Conservation (phyloP, 148 eudicot genomes). For the Nepenthes mirabilis region DNA sequence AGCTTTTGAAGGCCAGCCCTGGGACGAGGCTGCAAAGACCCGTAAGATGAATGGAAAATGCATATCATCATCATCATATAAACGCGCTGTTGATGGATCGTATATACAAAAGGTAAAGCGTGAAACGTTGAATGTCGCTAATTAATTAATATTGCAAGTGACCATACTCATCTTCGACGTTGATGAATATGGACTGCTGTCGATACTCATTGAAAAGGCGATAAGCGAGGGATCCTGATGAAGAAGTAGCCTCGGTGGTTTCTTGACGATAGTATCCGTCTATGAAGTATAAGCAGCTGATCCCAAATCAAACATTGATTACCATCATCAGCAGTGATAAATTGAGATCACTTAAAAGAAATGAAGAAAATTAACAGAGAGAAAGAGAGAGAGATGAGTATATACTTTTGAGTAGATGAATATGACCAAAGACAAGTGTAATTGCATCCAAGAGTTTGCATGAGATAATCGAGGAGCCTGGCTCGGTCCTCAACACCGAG, state of each 20-base stretch:
- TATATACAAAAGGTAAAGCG: neutral
- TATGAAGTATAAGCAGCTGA: conserved; percentile 35
- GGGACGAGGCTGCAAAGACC: conserved; percentile 38
- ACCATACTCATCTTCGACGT: conserved; percentile 9
- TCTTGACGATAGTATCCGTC: conserved; percentile 47
- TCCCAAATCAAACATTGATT: no score
- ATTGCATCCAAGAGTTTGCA: conserved; percentile 35
- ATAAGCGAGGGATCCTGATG: conserved; percentile 17
- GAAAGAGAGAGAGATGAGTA: neutral
- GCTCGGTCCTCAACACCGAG: conserved; percentile 38
- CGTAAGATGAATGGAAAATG: neutral
- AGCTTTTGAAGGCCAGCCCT: conserved; percentile 59
- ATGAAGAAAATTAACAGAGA: neutral
- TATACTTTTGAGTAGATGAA: conserved; percentile 18
- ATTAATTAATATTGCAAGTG: neutral
- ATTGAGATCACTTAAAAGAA: neutral
- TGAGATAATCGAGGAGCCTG: conserved; percentile 23
- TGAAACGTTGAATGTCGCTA: neutral
- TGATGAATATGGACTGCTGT: conserved; percentile 6
- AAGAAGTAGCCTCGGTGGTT: conserved; percentile 18
- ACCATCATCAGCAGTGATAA: neutral
- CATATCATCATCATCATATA: neutral
- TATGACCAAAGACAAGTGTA: conserved; percentile 77
- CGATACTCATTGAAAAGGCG: conserved; percentile 42
- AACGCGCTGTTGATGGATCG: neutral